A percentile compares a stretch with the other conserved stretches of the same genome.
Evolutionary conservation across 2,329 filamentous ascomycete species (phyloP).

Genomic region (Pyricularia sp.): DNA sequence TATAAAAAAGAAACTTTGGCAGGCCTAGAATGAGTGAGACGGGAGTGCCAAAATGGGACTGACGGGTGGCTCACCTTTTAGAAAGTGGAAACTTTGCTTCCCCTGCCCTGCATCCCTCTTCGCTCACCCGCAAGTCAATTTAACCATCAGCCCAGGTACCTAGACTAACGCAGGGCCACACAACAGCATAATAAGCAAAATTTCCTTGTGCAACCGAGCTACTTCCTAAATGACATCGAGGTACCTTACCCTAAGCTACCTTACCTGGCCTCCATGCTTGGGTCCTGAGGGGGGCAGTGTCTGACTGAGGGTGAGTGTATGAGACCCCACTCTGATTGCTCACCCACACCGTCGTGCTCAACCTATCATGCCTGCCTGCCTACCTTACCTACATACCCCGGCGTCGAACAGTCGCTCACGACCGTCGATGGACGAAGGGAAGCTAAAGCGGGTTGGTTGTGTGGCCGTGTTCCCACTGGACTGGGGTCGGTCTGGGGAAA

Average conservation of each 20-base stretch:
- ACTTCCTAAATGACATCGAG: neutral
- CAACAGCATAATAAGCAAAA: neutral
- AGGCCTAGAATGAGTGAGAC: neutral
- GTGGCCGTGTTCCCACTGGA: neutral
- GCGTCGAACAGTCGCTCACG: neutral
- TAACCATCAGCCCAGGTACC: neutral
- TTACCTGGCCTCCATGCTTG: too few species aligned
- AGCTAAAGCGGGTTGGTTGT: neutral
- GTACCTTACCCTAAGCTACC: too few species aligned
- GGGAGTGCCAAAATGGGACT: neutral
- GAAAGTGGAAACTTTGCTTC: neutral
- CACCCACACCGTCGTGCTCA: neutral
- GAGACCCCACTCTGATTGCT: neutral
- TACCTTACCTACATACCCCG: too few species aligned
- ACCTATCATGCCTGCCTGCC: neutral
- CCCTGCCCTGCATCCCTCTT: neutral
- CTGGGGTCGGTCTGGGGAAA: neutral
- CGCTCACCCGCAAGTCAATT: neutral
- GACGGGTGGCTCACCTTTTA: neutral
- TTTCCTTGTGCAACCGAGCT: neutral
- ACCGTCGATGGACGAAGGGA: neutral
- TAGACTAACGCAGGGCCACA: neutral
- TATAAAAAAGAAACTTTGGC: neutral
- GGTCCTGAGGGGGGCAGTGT: neutral
- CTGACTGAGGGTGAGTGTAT: neutral